Base-by-base conservation (phyloP, 2,329 filamentous ascomycete genomes). In the Chaetothyriales sp. region DNA sequence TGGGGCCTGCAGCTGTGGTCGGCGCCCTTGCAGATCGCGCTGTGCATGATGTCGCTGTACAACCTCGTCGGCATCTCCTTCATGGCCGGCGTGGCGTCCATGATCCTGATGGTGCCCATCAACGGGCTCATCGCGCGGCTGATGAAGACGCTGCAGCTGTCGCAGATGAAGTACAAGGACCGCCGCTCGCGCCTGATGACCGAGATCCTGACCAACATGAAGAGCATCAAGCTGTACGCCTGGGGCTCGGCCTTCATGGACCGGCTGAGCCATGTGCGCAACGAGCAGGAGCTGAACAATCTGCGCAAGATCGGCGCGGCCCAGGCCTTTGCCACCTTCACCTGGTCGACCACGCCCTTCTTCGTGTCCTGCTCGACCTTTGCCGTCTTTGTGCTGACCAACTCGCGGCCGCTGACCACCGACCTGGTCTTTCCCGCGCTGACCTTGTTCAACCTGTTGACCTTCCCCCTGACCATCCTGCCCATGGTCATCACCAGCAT, bases 111-210 rank as follows among this genome's bases (percentile, higher is more conserved):
- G 90, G 90, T 98, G 67, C 92, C 92, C 0, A 74, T 97, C 60
- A 97, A 98, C 65, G 90, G 89, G 47, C 74, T 92, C 56, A 92
- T 97, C 64, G 90, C 92, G 20, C 80, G 84, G 53, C 77, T 94
- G 61, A 95, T 95, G 86, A 95, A 95, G 72, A 88, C 78, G 44
- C 72, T 98, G 61, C 94, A 98, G 66, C 94, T 97, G 69, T 76
- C 82, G 58, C 92, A 98, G 72, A 98, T 98, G 92, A 94, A 94
- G 74, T 97, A 97, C 73, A 98, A 98, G 72, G 92, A 98, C 63
- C 79, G 89, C 43, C 81, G 92, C 64, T 95, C 89, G 46, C 81
- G 90, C 48, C 72, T 98, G 53, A 95, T 97, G 75, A 94, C 90
- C 5, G 92, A 98, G 69, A 98, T 98, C 59, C 75, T 98, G 64